Evolutionary conservation across 2,329 filamentous ascomycete species (phyloP).

Genomic region (Diaporthe longicolla): DNA sequence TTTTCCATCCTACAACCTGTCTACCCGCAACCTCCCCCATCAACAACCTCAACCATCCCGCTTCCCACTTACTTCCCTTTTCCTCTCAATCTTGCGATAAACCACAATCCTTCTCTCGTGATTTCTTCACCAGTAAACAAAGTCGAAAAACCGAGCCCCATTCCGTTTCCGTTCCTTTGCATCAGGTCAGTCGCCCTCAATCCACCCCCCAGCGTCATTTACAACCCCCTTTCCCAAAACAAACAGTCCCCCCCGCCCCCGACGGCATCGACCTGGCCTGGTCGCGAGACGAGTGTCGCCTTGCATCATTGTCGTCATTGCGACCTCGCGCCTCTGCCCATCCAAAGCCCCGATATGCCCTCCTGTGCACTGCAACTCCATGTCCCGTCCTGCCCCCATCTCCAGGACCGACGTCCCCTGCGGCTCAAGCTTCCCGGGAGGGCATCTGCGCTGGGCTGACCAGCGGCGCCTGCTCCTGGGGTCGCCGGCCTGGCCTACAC

Average conservation of each 20-base stretch:
- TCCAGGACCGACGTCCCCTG: conserved; percentile 13
- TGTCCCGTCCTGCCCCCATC: conserved; percentile 10
- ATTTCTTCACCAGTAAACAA: conserved; percentile 36
- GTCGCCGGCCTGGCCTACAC: conserved; percentile 46
- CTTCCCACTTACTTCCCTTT: conserved; percentile 40
- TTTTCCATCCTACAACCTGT: conserved; percentile 39
- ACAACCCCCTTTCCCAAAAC: conserved; percentile 36
- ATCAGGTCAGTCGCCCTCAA: conserved; percentile 40
- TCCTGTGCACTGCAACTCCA: conserved; percentile 28
- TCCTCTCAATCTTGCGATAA: conserved; percentile 42
- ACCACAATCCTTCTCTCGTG: conserved; percentile 38
- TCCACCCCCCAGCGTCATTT: conserved; percentile 7
- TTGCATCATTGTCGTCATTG: conserved; percentile 42
- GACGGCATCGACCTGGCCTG: conserved; percentile 30
- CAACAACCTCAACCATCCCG: conserved; percentile 41
- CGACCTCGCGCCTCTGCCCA: conserved; percentile 29
- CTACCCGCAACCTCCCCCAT: conserved; percentile 37
- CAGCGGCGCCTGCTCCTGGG: conserved; percentile 39
- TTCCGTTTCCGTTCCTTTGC: conserved; percentile 33
- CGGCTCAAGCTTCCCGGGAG: background rate
- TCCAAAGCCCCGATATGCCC: conserved; percentile 23
- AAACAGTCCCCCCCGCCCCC: conserved; percentile 41
- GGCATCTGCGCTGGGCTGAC: conserved; percentile 30
- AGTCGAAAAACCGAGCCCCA: conserved; percentile 24
- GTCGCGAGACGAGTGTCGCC: conserved; percentile 40